phyloP scores from a whole-genome alignment of 192 early-diverging fungal genomes.

The Linnemannia schmuckeri region DNA sequence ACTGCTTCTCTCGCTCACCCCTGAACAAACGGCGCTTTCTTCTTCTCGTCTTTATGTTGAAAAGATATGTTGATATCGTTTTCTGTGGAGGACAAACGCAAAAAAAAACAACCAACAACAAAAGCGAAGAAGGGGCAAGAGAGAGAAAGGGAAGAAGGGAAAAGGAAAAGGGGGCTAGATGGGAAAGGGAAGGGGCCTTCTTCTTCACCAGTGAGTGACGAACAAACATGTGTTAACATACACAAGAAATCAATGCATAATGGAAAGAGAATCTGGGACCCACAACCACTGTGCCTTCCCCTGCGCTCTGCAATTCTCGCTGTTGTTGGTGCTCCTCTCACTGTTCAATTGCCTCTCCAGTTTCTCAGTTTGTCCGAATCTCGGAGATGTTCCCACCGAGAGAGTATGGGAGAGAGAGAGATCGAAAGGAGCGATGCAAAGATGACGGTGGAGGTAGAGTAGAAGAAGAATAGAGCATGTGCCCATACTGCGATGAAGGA shows the following conservation, averaged over 20 bases:
- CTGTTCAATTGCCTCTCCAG: neutral
- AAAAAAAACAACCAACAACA: neutral
- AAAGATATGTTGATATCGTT: neutral
- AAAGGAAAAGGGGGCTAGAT: neutral
- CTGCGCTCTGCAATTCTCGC: neutral
- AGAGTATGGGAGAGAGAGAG: neutral
- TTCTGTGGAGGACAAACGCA: neutral
- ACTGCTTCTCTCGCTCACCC: neutral
- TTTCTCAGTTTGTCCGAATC: neutral
- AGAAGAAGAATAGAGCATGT: neutral
- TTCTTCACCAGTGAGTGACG: neutral
- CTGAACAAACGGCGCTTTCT: neutral
- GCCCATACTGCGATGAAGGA: neutral
- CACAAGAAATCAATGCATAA: neutral
- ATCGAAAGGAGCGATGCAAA: neutral
- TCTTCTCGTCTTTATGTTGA: neutral
- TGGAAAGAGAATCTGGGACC: neutral
- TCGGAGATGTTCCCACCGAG: constrained; percentile 2
- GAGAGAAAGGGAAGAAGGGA: neutral
- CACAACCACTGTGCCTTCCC: neutral
- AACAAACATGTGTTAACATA: neutral
- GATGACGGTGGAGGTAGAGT: neutral
- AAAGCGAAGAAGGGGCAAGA: neutral
- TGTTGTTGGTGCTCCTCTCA: neutral
- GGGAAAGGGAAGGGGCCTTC: neutral